A percentile compares a stretch with the other conserved stretches of the same genome.
These are phyloP conservation scores for Colletotrichum sp. DNA, from an alignment of 2,329 filamentous ascomycete species.

Conservation along the genomic window DNA sequence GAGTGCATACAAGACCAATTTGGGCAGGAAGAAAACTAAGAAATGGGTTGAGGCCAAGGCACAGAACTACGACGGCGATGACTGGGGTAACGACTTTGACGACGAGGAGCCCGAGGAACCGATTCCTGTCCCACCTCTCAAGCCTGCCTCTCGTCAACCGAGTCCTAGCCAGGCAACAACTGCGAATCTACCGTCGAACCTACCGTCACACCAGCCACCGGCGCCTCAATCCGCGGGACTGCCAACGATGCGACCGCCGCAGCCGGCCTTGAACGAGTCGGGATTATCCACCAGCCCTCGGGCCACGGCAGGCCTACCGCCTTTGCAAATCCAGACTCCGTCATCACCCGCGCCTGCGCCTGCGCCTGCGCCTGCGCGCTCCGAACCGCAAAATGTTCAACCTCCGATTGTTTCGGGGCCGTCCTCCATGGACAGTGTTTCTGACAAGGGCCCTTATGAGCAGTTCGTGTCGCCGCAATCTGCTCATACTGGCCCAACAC, in stretches of 20 bases:
- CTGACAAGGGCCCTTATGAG: conserved; percentile 22
- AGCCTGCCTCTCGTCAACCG: conserved; percentile 15
- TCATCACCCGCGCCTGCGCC: conserved; percentile 4
- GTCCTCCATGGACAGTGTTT: conserved; percentile 8
- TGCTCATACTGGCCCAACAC: conserved; percentile 3
- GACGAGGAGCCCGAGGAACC: conserved; percentile 54
- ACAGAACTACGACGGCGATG: conserved; percentile 88
- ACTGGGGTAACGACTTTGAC: conserved; percentile 77
- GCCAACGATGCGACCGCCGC: conserved; percentile 28
- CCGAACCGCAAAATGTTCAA: conserved; percentile 8
- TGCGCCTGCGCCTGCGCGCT: not conserved
- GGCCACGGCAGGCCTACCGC: conserved; percentile 30
- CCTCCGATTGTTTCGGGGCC: not conserved
- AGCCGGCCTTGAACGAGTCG: not conserved
- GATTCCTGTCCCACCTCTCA: conserved; percentile 36
- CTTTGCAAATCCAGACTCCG: conserved; percentile 34
- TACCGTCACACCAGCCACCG: conserved; percentile 23
- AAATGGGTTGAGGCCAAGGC: conserved; percentile 94
- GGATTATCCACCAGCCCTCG: conserved; percentile 25
- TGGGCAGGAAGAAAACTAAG: conserved; percentile 87
- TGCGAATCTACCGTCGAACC: conserved; percentile 21
- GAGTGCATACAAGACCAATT: conserved; percentile 75
- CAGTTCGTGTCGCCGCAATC: conserved; percentile 24
- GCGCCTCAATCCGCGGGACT: conserved; percentile 24
- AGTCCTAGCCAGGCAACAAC: conserved; percentile 41